A percentile compares a stretch with the other conserved stretches of the same genome.
Evolutionary conservation across 2,329 filamentous ascomycete genomes (phyloP).

Genomic region (Beauveria medogensis): DNA sequence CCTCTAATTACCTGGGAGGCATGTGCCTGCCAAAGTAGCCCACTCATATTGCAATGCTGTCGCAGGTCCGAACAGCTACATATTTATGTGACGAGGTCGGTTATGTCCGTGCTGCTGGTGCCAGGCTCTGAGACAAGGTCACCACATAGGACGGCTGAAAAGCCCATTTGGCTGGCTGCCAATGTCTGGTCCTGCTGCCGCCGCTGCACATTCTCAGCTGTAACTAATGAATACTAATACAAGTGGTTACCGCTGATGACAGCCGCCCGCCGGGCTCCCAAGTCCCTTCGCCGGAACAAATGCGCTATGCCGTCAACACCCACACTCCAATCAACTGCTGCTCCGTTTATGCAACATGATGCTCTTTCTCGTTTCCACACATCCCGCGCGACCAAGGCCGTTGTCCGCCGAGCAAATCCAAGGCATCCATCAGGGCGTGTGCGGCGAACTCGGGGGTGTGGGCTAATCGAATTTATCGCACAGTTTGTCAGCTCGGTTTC

Average conservation of each 20-base stretch:
- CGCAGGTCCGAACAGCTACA: not conserved
- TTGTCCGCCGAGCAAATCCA: not conserved
- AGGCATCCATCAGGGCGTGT: not conserved
- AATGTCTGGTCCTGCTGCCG: not conserved
- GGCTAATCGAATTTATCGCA: not conserved
- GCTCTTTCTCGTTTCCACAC: not conserved
- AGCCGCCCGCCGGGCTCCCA: too few species aligned
- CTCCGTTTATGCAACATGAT: not conserved
- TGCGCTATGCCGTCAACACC: not conserved
- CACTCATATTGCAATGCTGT: slow-evolving; percentile 1
- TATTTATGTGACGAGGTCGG: not conserved
- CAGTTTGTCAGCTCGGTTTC: not conserved
- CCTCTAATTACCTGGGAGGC: not conserved
- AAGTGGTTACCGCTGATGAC: too few species aligned
- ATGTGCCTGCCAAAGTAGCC: slow-evolving; percentile 1
- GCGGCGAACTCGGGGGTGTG: not conserved
- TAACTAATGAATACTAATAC: too few species aligned
- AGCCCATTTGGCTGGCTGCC: not conserved
- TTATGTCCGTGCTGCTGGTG: not conserved
- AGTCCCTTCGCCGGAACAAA: not conserved
- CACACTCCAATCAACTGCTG: not conserved
- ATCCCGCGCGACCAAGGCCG: not conserved
- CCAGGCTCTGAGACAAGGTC: slow-evolving; percentile 1
- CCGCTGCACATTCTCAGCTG: not conserved
- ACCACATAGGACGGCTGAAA: not conserved